Evolutionary conservation across 805 yeast species (phyloP), one percentile per base, ranked within the genome.

Genomic region (Pichia eremophila): DNA sequence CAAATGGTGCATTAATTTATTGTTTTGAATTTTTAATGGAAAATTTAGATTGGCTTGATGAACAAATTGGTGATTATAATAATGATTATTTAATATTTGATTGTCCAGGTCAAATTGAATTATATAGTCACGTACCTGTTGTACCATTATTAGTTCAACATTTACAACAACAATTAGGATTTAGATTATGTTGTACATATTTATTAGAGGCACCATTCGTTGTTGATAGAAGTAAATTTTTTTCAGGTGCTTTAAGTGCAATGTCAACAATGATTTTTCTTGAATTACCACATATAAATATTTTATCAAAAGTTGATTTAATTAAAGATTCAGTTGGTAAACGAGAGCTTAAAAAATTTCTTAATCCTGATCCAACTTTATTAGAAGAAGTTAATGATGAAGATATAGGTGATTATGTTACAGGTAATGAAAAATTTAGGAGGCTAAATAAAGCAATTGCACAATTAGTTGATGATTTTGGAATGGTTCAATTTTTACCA

Each of bases 241-340:
- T 93, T 64, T 83, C 95, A 46, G 99, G 99, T 3, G 95, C 96
- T 0, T 71, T 93, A 50, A 80, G 90, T 62, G 99, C 99, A 19
- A 93, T 93, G 99, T 83, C 95, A 22, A 96, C 99, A 1, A 93
- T 93, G 99, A 87, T 93, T 29, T 71, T 93, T 50, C 72, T 93
- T 45, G 99, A 93, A 64, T 73, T 91, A 39, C 99, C 99, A 15
- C 99, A 93, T 62, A 81, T 93, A 48, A 93, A 93, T 61, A 79
- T 93, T 18, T 70, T 93, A 42, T 84, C 95, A 47, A 93, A 93
- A 61, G 67, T 86, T 45, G 99, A 93, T 62, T 73, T 91, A 60
- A 77, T 93, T 42, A 85, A 85, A 57, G 87, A 85, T 58, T 85
- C 84, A 34, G 81, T 79, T 40, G 80, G 85, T 11, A 81, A 77